These are phyloP conservation scores for Auricularia heimuer DNA, from an alignment of 768 basidiomycete genomes.

Conservation along the genomic window DNA sequence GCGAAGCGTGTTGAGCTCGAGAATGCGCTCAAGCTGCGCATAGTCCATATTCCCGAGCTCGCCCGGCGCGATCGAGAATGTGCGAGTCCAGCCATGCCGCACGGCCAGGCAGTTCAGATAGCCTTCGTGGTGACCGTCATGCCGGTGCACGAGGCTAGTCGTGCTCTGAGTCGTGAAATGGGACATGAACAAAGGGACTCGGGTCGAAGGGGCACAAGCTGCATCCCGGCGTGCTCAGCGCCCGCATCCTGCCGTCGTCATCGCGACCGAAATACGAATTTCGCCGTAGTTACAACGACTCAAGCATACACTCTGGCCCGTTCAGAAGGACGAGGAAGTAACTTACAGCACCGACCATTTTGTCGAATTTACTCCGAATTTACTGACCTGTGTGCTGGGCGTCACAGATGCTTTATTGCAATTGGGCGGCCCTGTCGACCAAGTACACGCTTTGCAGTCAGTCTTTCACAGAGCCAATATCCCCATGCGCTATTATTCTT, in stretches of 20 bases:
- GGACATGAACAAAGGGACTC: constrained; percentile 2
- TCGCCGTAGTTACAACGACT: too few relatives aligned
- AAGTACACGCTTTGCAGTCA: too few relatives aligned
- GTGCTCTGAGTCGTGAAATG: background rate
- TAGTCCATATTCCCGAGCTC: constrained; percentile 6
- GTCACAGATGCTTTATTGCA: too few relatives aligned
- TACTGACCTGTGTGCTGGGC: too few relatives aligned
- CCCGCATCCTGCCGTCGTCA: background rate
- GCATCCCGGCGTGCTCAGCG: background rate
- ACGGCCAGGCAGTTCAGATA: constrained; percentile 5
- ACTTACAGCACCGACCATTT: too few relatives aligned
- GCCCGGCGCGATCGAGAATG: constrained; percentile 7
- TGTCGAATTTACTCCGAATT: too few relatives aligned
- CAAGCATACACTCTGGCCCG: too few relatives aligned
- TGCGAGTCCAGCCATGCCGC: constrained; percentile 8
- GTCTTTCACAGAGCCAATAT: too few relatives aligned
- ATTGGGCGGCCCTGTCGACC: too few relatives aligned
- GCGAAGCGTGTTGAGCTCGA: constrained; percentile 7
- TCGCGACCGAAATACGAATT: background rate
- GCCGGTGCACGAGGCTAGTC: background rate
- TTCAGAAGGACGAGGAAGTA: too few relatives aligned
- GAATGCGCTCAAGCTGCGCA: constrained; percentile 1
- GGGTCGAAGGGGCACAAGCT: background rate
- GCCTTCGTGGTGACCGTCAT: constrained; percentile 7
- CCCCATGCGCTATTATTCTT: too few relatives aligned